These are phyloP conservation scores for Halteria grandinella DNA, from an alignment of 73 alveolate species.

Conservation along the genomic window DNA sequence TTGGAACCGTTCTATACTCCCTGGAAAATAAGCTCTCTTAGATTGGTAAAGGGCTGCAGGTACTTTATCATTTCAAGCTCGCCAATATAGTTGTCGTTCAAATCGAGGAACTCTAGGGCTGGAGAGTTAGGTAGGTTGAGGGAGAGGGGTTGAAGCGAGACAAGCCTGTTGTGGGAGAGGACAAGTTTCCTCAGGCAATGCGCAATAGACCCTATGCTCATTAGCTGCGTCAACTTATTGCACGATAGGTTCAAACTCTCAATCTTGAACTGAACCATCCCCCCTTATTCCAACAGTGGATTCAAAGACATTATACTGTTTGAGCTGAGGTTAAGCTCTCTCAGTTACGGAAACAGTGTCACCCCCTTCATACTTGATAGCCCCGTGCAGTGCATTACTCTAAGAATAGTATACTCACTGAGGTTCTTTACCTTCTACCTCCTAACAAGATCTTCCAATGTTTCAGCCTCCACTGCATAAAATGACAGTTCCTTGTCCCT, in stretches of 20 bases:
- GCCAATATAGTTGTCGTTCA: conserved; percentile 44
- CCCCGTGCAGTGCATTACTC: conserved; percentile 22
- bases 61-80: conserved; percentile 13
- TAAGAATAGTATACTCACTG: not conserved
- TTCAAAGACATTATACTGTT: conserved; percentile 49
- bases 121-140: not conserved
- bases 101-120: conserved; percentile 10
- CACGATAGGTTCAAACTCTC: conserved; percentile 40
- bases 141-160: conserved; percentile 3
- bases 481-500: not conserved
- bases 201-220: not conserved
- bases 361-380: conserved; percentile 22
- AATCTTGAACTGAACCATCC: not conserved
- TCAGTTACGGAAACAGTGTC: not conserved
- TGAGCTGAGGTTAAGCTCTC: conserved; percentile 33
- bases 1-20: conserved; percentile 21
- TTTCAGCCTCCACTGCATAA: conserved; percentile 30
- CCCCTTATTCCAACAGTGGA: conserved; percentile 33
- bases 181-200: not conserved
- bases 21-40: conserved; percentile 1
- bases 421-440: conserved; percentile 18
- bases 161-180: conserved; percentile 39
- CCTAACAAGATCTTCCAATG: conserved; percentile 10
- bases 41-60: not conserved
- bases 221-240: conserved; percentile 17